phyloP scores from a whole-genome alignment of 1,284 basidiomycete genomes.

The Ustilago curta region DNA sequence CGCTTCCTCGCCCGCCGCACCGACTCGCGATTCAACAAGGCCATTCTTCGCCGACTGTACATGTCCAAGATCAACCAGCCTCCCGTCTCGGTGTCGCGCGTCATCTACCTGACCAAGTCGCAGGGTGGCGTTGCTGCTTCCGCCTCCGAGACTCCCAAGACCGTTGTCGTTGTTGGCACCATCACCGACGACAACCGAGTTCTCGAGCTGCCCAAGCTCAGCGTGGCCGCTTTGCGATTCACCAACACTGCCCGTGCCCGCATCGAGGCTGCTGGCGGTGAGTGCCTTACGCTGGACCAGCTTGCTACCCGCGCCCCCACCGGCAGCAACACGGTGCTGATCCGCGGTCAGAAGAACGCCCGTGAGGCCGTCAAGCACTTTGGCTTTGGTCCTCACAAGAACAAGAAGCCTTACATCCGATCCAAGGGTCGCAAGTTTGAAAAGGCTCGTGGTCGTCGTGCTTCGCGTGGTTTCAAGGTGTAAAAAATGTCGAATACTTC shows the following conservation, averaged over 20 bases:
- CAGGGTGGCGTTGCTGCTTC: conserved; percentile 69
- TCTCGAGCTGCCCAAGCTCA: conserved; percentile 86
- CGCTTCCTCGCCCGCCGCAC: conserved; percentile 98
- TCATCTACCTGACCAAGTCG: conserved; percentile 68
- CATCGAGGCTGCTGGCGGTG: conserved; percentile 94
- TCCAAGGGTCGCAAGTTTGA: conserved; percentile 94
- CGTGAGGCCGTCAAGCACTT: conserved; percentile 97
- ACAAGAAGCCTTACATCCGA: conserved; percentile 93
- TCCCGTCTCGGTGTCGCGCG: conserved; percentile 78
- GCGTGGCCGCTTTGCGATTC: conserved; percentile 94
- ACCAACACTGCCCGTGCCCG: conserved; percentile 91
- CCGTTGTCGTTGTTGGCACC: conserved; percentile 89
- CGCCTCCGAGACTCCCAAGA: conserved; percentile 73
- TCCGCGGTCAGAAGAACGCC: conserved; percentile 90
- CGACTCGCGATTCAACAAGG: conserved; percentile 97
- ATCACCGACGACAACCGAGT: conserved; percentile 97
- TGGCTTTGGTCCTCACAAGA: conserved; percentile 71
- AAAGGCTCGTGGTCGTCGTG: conserved; percentile 72
- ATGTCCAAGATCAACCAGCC: conserved; percentile 98
- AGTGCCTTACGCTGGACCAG: conserved; percentile 94
- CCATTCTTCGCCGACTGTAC: conserved; percentile 94
- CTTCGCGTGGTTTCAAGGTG: conserved; percentile 71
- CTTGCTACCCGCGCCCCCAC: conserved; percentile 93
- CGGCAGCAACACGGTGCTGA: conserved; percentile 91
- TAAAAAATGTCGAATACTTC: conserved; percentile 50